A percentile compares a stretch with the other conserved stretches of the same genome.
These are phyloP conservation scores for Staphylotrichum tortipilum DNA, from an alignment of 495 filamentous ascomycete species.

Conservation along the genomic window DNA sequence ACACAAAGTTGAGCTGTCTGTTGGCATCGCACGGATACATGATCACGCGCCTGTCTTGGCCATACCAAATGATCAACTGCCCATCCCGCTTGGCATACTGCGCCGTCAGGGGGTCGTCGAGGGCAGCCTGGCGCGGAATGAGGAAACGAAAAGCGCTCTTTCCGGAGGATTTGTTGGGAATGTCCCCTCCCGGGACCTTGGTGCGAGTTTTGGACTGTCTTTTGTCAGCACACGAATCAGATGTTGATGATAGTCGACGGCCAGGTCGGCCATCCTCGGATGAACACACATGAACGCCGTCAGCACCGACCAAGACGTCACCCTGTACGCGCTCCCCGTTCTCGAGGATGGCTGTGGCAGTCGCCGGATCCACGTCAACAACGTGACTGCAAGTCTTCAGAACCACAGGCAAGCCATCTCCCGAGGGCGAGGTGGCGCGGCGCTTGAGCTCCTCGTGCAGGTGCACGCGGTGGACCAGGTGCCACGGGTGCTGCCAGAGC, in stretches of 20 bases:
- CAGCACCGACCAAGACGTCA: slow-evolving; percentile 31
- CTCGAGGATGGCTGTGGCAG: slow-evolving; percentile 34
- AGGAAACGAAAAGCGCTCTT: slow-evolving; percentile 52
- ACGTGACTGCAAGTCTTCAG: slow-evolving; percentile 10
- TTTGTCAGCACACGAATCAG: slow-evolving; percentile 9
- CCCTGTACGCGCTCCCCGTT: slow-evolving; percentile 25
- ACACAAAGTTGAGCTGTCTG: background rate
- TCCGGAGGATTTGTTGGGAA: slow-evolving; percentile 21
- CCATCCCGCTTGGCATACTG: no score
- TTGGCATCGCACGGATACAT: slow-evolving; percentile 45
- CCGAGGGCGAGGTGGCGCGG: no score
- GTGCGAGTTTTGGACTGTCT: background rate
- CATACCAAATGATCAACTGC: no score
- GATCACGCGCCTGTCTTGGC: no score
- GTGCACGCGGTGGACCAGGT: no score
- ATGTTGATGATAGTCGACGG: no score
- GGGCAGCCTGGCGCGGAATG: slow-evolving; percentile 35
- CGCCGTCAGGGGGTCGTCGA: slow-evolving; percentile 35
- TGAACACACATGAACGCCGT: slow-evolving; percentile 24
- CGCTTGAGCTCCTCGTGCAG: no score
- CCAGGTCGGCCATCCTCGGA: no score
- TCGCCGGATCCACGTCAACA: slow-evolving; percentile 33
- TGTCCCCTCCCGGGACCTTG: no score
- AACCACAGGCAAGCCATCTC: no score
- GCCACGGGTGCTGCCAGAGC: no score